Evolutionary conservation across 306 rosid genomes (phyloP).

Genomic region (Corylus americana): DNA sequence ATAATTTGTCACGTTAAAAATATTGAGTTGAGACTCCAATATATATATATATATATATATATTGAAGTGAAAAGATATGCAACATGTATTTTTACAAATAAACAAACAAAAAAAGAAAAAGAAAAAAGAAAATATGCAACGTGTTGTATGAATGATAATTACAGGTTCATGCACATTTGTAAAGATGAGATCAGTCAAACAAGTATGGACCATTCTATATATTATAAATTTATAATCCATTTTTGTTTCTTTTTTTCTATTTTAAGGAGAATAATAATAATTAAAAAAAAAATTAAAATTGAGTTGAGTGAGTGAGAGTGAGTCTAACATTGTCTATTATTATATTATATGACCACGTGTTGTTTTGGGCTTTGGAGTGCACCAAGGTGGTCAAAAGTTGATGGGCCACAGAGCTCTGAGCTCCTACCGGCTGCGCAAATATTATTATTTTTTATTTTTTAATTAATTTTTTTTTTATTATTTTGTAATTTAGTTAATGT

Average conservation of each 20-base stretch:
- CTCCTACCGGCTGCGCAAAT: not conserved
- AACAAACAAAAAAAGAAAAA: too few species aligned
- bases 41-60: not conserved
- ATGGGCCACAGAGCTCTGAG: not conserved
- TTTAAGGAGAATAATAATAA: not conserved
- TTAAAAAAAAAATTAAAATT: too few species aligned
- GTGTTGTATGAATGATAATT: conserved; percentile 3
- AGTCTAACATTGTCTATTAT: not conserved
- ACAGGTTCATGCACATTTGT: conserved; percentile 34
- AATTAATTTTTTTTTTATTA: too few species aligned
- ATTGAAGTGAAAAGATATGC: not conserved
- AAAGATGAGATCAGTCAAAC: not conserved
- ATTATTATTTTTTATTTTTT: not conserved
- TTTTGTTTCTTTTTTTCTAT: not conserved
- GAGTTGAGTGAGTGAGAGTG: not conserved
- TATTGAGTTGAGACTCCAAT: conserved; percentile 10
- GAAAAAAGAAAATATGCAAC: not conserved
- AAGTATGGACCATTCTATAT: not conserved
- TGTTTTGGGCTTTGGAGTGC: not conserved
- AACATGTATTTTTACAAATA: too few species aligned
- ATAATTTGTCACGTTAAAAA: not conserved
- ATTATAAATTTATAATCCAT: not conserved
- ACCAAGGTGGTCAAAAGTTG: not conserved
- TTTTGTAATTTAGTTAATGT: too few species aligned
- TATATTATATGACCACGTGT: not conserved